phyloP scores from a whole-genome alignment of 805 yeast genomes.

The Ogataea ramenticola region DNA sequence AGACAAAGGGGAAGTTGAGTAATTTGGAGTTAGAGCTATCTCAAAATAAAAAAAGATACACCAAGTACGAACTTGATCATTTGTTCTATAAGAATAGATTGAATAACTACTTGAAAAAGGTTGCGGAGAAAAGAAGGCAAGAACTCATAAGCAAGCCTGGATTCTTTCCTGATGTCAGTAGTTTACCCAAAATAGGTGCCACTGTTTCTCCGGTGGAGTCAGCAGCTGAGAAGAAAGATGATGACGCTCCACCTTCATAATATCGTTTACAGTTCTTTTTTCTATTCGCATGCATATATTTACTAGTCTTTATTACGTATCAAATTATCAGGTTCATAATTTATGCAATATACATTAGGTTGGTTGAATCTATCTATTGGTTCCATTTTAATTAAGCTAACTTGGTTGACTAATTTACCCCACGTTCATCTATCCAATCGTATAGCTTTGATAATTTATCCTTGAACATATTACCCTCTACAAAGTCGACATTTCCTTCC shows the following conservation, averaged over 20 bases:
- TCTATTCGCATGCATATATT: too few species aligned
- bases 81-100: conserved; percentile 36
- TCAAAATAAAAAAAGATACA: conserved; percentile 25
- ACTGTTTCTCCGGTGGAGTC: neutral
- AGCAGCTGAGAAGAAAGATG: too few species aligned
- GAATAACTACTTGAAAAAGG: conserved; percentile 27
- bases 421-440: conserved; percentile 73
- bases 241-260: too few species aligned
- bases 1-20: conserved; percentile 11
- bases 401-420: conserved; percentile 41
- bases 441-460: conserved; percentile 51
- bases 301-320: too few species aligned
- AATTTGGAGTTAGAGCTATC: conserved; percentile 9
- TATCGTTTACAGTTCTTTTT: too few species aligned
- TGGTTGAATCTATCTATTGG: too few species aligned
- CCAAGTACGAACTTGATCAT: conserved; percentile 31
- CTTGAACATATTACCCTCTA: conserved; percentile 62
- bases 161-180: conserved; percentile 31
- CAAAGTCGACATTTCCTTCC: conserved; percentile 66
- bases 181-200: conserved; percentile 10
- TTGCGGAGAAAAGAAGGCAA: conserved; percentile 22
- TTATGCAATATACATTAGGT: too few species aligned
- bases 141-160: conserved; percentile 29
- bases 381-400: neutral
- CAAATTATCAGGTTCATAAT: too few species aligned